Conservation (phyloP, 2,329 filamentous ascomycete genomes). For the Exophiala alcalophila region DNA sequence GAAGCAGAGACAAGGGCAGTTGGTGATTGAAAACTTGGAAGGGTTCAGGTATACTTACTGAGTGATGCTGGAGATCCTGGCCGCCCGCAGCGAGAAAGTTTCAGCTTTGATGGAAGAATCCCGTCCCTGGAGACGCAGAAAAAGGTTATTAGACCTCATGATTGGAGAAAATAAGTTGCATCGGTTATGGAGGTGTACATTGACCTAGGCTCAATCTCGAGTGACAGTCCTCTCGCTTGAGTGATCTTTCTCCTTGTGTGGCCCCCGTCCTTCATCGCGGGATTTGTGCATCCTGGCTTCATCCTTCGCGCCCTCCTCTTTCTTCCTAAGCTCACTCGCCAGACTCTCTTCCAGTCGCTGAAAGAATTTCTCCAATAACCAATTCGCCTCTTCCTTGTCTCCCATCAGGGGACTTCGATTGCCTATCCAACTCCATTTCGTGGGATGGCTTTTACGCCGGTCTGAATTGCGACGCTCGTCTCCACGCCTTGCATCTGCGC, state of each 20-base stretch:
- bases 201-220: no score
- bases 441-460: slow-evolving; percentile 5
- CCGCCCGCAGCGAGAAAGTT: no score
- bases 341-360: slow-evolving; percentile 40
- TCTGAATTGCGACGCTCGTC: slow-evolving; percentile 2
- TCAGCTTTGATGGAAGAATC: no score
- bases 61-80: no score
- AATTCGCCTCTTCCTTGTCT: slow-evolving; percentile 43
- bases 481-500: slow-evolving; percentile 1
- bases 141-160: no score
- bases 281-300: slow-evolving; percentile 15
- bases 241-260: no score
- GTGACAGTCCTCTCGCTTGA: no score
- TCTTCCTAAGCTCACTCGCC: slow-evolving; percentile 7
- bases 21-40: slow-evolving; percentile 48
- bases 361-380: slow-evolving; percentile 42
- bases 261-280: no score
- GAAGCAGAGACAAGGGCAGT: slow-evolving; percentile 47
- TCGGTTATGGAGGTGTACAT: no score
- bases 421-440: slow-evolving; percentile 43
- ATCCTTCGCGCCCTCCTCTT: slow-evolving; percentile 16
- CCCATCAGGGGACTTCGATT: slow-evolving; percentile 40
- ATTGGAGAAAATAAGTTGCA: no score
- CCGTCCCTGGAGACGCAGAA: no score
- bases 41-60: slow-evolving; percentile 39